Base-by-base conservation (phyloP, 2,329 filamentous ascomycete genomes). In the Aspergillus sojae region DNA sequence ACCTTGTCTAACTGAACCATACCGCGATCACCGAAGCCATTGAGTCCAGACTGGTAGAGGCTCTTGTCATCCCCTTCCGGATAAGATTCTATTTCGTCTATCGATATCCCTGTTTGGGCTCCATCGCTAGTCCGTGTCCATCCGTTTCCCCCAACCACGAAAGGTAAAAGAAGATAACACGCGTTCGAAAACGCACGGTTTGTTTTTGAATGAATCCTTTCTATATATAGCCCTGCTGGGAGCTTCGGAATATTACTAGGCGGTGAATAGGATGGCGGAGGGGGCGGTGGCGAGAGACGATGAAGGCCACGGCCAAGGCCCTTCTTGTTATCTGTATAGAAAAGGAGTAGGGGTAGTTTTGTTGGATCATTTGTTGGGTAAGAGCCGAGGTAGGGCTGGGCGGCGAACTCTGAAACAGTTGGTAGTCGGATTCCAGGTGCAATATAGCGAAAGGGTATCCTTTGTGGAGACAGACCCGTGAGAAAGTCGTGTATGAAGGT, bases 361-460 rank as follows among this genome's bases (percentile, higher is more conserved):
- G 23, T 34, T 28, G 21, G 55, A 43, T 57, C 14, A 19, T 43
- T 46, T 5, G 39, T 57, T 7, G 4, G 19, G 5, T 43, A 21
- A 11, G 55, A 43, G 12, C 36, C 45, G 45, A 48, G 39, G 11
- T 21, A 21, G 6, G 39, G 26, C 21, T 32, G 39, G 55, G 6
- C 14, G 3, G 53, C 7, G 14, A 62, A 57, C 30, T 62, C 57
- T 23, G 53, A 28, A 23, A 58, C 12, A 10, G 23, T 62, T 21
- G 57, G 63, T 30, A 65, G 39, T 26, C 48, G 30, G 39, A 65
- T 57, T 10, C 60, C 63, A 34, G 60, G 60, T 2, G 60, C 57
- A 46, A 65, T 62, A 39, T 58, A 58, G 30, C 39, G 57, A 28
- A 61, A 62, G 45, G 45, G 11, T 11, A 48, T 48, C 21, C 10